Conservation (phyloP, 345 rosid species). For the Pistacia atlantica region DNA sequence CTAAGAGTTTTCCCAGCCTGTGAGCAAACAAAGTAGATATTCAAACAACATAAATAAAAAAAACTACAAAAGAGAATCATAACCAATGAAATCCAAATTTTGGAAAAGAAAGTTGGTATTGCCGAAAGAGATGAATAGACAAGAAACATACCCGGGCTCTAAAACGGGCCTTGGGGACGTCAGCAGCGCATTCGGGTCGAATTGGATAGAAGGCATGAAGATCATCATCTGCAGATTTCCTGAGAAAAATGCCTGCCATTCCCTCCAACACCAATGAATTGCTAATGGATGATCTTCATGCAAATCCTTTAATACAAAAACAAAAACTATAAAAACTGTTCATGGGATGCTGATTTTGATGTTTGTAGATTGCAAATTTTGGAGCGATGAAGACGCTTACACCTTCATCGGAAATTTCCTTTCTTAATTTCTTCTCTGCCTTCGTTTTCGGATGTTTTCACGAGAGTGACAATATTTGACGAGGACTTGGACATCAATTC, state of each 20-base stretch:
- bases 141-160: slow-evolving; percentile 54
- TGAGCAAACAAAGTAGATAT: neutral
- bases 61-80: neutral
- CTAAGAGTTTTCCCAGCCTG: slow-evolving; percentile 95
- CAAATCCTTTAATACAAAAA: no score
- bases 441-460: neutral
- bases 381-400: neutral
- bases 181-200: slow-evolving; percentile 65
- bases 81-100: neutral
- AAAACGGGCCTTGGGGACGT: slow-evolving; percentile 73
- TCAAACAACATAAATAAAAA: neutral
- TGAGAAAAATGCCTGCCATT: slow-evolving; percentile 31
- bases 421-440: neutral
- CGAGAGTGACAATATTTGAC: neutral
- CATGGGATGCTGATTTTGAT: neutral
- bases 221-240: slow-evolving; percentile 60
- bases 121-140: neutral
- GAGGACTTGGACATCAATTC: no score
- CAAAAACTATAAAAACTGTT: neutral
- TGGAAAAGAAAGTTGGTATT: neutral
- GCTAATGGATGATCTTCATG: no score
- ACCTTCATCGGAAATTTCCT: neutral
- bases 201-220: slow-evolving; percentile 75
- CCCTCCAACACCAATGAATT: slow-evolving; percentile 27
- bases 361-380: neutral